phyloP scores from a whole-genome alignment of 2,329 filamentous ascomycete genomes.

The Calonectria pteridis region DNA sequence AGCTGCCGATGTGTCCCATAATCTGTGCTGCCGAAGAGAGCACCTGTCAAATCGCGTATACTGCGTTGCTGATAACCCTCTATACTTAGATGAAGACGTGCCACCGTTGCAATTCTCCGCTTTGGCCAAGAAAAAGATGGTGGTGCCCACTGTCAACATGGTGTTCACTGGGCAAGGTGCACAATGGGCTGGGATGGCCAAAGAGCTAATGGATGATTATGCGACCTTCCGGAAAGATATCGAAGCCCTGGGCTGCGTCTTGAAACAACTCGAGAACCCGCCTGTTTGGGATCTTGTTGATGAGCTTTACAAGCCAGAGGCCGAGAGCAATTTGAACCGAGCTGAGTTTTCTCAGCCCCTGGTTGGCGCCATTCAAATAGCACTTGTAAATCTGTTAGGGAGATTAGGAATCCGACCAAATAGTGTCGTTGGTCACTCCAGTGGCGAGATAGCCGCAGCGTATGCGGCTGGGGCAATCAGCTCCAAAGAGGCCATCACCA shows the following conservation, averaged over 20 bases:
- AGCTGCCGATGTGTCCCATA: not conserved
- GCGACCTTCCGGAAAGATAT: conserved; percentile 23
- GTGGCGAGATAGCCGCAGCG: conserved; percentile 54
- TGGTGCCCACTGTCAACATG: conserved; percentile 17
- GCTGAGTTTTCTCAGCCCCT: conserved; percentile 62
- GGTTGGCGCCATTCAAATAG: conserved; percentile 66
- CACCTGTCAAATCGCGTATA: not conserved
- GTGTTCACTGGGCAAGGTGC: conserved; percentile 53
- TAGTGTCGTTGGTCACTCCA: conserved; percentile 52
- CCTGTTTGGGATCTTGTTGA: conserved; percentile 44
- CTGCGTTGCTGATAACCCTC: not conserved
- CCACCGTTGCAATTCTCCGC: not conserved
- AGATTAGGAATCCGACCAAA: conserved; percentile 44
- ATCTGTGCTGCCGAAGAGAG: not conserved
- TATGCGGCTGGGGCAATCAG: conserved; percentile 49
- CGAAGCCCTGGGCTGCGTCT: conserved; percentile 38
- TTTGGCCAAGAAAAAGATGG: conserved; percentile 30
- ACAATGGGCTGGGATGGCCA: conserved; percentile 51
- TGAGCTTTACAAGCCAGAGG: conserved; percentile 35
- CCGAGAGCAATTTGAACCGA: conserved; percentile 33
- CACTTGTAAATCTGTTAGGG: conserved; percentile 51
- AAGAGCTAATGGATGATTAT: conserved; percentile 34
- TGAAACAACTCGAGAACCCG: conserved; percentile 32
- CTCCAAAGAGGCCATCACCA: not conserved
- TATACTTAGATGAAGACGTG: not conserved